Percentiles rank a stretch among this genome's conserved stretches.
Conservation (phyloP, 2,329 filamentous ascomycete genomes). For the Claviceps pusilla region DNA sequence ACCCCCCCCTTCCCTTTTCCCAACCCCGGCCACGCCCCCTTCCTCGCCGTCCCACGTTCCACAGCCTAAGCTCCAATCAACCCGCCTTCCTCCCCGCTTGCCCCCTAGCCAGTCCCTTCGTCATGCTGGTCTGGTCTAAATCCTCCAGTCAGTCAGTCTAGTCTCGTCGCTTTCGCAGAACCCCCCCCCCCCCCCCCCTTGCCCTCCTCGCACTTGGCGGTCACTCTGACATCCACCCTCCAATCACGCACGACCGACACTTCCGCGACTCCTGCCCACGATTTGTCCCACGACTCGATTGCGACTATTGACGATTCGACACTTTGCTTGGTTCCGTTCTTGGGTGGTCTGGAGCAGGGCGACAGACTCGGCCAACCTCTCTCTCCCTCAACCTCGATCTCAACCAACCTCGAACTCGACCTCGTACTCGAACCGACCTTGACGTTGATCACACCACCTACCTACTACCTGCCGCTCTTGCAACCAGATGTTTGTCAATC, state of each 20-base stretch:
- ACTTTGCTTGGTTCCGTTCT: not conserved
- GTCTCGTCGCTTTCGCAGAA: not conserved
- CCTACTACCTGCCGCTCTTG: not conserved
- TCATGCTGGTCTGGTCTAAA: too few relatives aligned
- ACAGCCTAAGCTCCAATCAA: too few relatives aligned
- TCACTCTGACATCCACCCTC: not conserved
- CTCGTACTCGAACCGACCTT: not conserved
- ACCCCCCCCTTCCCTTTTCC: too few relatives aligned
- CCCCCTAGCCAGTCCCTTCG: too few relatives aligned
- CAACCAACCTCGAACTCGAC: not conserved
- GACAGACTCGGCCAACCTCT: too few relatives aligned
- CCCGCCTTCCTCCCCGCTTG: too few relatives aligned
- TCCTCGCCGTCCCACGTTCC: too few relatives aligned
- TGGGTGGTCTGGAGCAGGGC: not conserved
- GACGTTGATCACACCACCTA: not conserved
- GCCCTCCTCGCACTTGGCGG: not conserved
- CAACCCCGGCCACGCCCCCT: too few relatives aligned
- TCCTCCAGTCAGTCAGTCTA: not conserved
- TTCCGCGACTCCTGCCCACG: not conserved
- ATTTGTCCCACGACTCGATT: not conserved
- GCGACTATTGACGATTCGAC: not conserved
- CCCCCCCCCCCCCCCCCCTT: not conserved
- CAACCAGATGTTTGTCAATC: not conserved
- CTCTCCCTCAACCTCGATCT: not conserved
- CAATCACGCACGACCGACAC: not conserved